Percentiles rank a stretch among this genome's conserved stretches.
phyloP scores from a whole-genome alignment of 139 green algal genomes.

The Asterochloris sp. region DNA sequence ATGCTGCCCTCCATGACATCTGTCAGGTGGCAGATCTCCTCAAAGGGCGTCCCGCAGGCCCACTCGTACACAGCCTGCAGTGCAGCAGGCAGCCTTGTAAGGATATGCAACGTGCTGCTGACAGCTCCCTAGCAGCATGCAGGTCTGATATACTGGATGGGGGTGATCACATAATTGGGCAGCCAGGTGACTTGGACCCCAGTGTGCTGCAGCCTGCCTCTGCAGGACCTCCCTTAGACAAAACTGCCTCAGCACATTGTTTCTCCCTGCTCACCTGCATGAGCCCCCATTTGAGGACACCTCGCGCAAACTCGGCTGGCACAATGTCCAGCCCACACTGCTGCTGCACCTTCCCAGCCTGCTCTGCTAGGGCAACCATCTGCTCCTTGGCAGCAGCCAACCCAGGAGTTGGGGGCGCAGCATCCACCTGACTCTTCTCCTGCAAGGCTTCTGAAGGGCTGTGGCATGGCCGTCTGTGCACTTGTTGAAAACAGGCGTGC shows the following conservation, averaged over 20 bases:
- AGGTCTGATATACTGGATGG: no score
- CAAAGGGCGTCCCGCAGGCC: slow-evolving; percentile 87
- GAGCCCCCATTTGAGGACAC: slow-evolving; percentile 64
- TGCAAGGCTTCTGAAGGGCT: slow-evolving; percentile 21
- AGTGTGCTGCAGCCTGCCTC: no score
- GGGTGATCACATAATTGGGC: no score
- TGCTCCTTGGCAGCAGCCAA: slow-evolving; percentile 52
- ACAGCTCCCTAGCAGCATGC: no score
- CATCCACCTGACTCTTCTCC: slow-evolving; percentile 82
- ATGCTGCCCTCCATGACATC: slow-evolving; percentile 95
- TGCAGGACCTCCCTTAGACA: no score
- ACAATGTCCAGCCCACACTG: slow-evolving; percentile 53
- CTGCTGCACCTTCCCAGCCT: slow-evolving; percentile 61
- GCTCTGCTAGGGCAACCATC: slow-evolving; percentile 43
- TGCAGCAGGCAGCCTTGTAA: background rate
- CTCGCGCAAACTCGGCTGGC: slow-evolving; percentile 65
- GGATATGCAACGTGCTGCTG: no score
- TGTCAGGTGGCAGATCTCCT: slow-evolving; percentile 85
- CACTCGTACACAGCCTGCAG: slow-evolving; percentile 94
- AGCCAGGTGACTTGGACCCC: no score
- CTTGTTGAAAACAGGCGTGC: no score
- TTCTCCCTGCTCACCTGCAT: slow-evolving; percentile 40
- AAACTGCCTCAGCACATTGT: no score
- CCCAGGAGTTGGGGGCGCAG: slow-evolving; percentile 40
- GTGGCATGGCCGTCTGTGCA: no score